Evolutionary conservation across 257 asterid species (phyloP).

Genomic region (Solanum lycopersicoides): DNA sequence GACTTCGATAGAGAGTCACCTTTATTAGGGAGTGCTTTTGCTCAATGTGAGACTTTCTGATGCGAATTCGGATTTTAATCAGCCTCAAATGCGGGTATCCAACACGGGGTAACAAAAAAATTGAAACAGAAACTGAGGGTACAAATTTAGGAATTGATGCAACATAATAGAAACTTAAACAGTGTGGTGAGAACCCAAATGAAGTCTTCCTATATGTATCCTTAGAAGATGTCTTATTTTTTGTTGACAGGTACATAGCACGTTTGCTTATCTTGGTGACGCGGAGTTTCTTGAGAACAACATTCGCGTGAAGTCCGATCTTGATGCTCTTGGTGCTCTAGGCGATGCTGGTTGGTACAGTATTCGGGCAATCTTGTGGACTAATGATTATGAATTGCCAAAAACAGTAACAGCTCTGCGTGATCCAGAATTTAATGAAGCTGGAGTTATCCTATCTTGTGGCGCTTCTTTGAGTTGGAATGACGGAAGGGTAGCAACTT

Average conservation of each 20-base stretch:
- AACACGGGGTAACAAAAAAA: too few relatives aligned
- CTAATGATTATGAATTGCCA: constrained; percentile 44
- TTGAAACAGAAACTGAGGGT: background rate
- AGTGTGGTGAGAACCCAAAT: background rate
- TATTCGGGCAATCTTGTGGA: constrained; percentile 69
- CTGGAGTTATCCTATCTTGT: constrained; percentile 56
- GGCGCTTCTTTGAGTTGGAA: constrained; percentile 62
- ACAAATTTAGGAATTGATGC: background rate
- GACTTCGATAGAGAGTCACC: too few relatives aligned
- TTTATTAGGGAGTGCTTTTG: too few relatives aligned
- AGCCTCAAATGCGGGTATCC: too few relatives aligned
- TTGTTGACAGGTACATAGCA: constrained; percentile 34
- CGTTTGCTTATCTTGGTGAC: constrained; percentile 24
- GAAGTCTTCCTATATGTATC: background rate
- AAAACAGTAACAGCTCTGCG: constrained; percentile 40
- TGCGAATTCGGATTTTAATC: too few relatives aligned
- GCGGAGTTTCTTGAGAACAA: constrained; percentile 37
- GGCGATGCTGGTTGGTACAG: constrained; percentile 79
- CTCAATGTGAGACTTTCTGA: too few relatives aligned
- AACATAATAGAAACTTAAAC: background rate
- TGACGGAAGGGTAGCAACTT: constrained; percentile 52
- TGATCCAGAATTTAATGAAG: constrained; percentile 32
- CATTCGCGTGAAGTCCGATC: constrained; percentile 62
- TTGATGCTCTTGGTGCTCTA: constrained; percentile 73
- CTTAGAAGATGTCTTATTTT: background rate